Evolutionary conservation across 2,329 filamentous ascomycete genomes (phyloP).

Genomic region (Beauveria varroae): DNA sequence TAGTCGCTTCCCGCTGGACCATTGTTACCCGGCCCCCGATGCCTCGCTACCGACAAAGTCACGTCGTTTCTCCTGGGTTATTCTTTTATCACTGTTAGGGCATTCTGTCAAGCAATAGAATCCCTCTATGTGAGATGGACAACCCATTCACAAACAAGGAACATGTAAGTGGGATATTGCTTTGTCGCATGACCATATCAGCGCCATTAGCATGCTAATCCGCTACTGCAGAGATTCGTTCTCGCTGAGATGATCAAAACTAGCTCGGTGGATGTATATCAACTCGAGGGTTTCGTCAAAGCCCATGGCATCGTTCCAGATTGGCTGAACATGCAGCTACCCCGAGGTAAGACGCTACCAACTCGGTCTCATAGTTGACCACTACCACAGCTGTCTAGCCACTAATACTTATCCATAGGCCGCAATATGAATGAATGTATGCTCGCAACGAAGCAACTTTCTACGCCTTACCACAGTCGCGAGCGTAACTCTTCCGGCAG

Average conservation of each 20-base stretch:
- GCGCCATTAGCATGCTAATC: background rate
- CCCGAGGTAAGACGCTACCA: slow-evolving; percentile 29
- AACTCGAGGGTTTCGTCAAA: slow-evolving; percentile 40
- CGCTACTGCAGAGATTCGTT: slow-evolving; percentile 43
- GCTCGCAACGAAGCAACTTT: slow-evolving; percentile 26
- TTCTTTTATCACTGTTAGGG: background rate
- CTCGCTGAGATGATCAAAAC: slow-evolving; percentile 52
- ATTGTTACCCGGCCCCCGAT: background rate
- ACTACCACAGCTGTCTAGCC: no score
- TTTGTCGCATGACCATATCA: background rate
- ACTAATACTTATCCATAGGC: slow-evolving; percentile 24
- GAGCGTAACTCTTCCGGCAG: slow-evolving; percentile 18
- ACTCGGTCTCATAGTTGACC: background rate
- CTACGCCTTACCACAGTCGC: slow-evolving; percentile 26
- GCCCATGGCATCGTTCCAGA: slow-evolving; percentile 32
- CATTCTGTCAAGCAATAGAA: background rate
- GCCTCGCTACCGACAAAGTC: slow-evolving; percentile 6
- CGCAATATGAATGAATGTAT: slow-evolving; percentile 41
- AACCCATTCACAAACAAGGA: slow-evolving; percentile 39
- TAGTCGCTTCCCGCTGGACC: background rate
- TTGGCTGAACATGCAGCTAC: slow-evolving; percentile 42
- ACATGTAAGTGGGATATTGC: slow-evolving; percentile 34
- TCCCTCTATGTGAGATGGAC: slow-evolving; percentile 1
- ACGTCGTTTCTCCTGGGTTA: slow-evolving; percentile 6
- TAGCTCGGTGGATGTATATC: slow-evolving; percentile 40